A percentile compares a stretch with the other conserved stretches of the same genome.
These are phyloP conservation scores for Phytophthora pini DNA, from an alignment of 352 stramenopile genomes.

Conservation along the genomic window DNA sequence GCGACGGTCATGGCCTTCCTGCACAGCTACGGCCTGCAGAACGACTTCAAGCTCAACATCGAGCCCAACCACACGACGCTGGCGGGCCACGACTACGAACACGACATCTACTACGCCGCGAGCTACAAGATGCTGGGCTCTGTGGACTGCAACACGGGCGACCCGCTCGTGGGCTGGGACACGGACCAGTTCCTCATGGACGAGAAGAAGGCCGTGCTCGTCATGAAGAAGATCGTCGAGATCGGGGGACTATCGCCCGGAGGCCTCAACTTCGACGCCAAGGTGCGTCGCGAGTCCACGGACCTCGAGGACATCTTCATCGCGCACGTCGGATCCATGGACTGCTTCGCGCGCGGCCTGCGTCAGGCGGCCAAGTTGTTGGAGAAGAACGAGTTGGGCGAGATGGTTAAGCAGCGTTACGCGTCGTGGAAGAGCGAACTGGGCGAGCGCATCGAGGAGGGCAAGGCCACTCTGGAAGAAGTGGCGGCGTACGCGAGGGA, in stretches of 20 bases:
- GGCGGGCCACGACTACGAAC: conserved; percentile 84
- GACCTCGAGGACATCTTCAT: conserved; percentile 86
- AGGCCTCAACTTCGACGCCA: conserved; percentile 90
- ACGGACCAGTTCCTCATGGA: conserved; percentile 90
- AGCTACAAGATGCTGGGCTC: conserved; percentile 82
- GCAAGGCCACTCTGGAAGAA: conserved; percentile 71
- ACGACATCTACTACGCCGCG: conserved; percentile 82
- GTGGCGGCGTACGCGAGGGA: conserved; percentile 51
- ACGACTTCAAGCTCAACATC: conserved; percentile 91
- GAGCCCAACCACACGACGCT: conserved; percentile 91
- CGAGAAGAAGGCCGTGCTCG: conserved; percentile 71
- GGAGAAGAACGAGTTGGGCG: conserved; percentile 55
- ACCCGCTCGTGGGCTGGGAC: conserved; percentile 60
- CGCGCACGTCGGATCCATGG: conserved; percentile 87
- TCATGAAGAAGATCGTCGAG: conserved; percentile 82
- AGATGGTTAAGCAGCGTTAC: conserved; percentile 70
- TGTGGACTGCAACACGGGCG: conserved; percentile 89
- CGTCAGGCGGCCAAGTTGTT: conserved; percentile 74
- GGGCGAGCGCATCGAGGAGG: conserved; percentile 64
- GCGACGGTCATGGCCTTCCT: conserved; percentile 89
- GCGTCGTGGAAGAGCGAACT: conserved; percentile 68
- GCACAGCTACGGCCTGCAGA: conserved; percentile 69
- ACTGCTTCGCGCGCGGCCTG: conserved; percentile 80
- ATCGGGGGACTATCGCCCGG: conserved; percentile 72
- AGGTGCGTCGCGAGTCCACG: conserved; percentile 83